Conservation (phyloP, 768 basidiomycete genomes). For the Postia placenta region DNA sequence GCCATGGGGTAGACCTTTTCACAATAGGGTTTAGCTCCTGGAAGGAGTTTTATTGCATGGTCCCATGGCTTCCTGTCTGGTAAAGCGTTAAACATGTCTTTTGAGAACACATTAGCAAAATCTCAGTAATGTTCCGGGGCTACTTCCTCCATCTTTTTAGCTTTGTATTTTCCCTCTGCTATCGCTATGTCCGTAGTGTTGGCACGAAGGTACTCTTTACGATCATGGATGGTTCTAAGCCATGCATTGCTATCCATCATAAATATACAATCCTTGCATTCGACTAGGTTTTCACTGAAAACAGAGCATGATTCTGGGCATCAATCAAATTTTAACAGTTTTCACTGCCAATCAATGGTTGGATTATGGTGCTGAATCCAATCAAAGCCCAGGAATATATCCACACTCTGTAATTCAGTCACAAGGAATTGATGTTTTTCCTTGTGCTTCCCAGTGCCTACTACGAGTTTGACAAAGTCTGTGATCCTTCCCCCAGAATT, state of each 20-base stretch:
- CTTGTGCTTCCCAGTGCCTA: conserved; percentile 7
- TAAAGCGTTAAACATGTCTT: conserved; percentile 1
- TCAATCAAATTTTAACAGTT: conserved; percentile 4
- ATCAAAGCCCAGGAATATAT: conserved; percentile 13
- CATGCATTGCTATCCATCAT: conserved; percentile 1
- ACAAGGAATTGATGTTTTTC: conserved; percentile 7
- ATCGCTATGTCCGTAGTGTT: conserved; percentile 9
- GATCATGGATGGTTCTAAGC: not conserved
- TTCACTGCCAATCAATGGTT: conserved; percentile 12
- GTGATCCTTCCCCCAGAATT: conserved; percentile 10
- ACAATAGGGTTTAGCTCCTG: conserved; percentile 4
- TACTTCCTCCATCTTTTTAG: conserved; percentile 6
- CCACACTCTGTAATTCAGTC: conserved; percentile 7
- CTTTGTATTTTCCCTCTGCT: conserved; percentile 1
- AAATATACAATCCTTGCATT: not conserved
- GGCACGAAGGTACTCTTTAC: not conserved
- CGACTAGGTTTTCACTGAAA: not conserved
- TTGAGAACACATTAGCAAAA: conserved; percentile 1
- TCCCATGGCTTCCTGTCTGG: conserved; percentile 12
- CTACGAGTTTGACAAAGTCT: not conserved
- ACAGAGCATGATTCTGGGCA: conserved; percentile 5
- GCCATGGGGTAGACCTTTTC: conserved; percentile 16
- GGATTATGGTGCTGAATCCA: conserved; percentile 17
- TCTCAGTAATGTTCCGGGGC: conserved; percentile 8
- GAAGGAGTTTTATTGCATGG: conserved; percentile 14